These are phyloP conservation scores for Trichoderma arundinaceum DNA, from an alignment of 2,329 filamentous ascomycete species.

Conservation along the genomic window DNA sequence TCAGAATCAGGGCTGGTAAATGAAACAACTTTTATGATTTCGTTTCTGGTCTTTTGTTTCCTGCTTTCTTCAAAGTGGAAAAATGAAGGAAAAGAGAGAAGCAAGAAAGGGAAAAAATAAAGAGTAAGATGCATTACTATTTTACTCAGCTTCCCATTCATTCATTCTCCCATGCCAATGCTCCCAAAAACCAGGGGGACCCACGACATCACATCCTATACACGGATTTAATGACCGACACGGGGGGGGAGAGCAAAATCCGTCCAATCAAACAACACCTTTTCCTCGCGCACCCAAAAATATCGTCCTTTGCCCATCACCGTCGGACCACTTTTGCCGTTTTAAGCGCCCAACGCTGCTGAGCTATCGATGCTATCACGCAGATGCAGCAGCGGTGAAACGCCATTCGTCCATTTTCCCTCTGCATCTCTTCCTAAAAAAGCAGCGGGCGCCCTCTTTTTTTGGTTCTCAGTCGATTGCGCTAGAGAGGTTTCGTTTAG, in stretches of 20 bases:
- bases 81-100: neutral
- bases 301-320: constrained; percentile 1
- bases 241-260: neutral
- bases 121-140: neutral
- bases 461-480: neutral
- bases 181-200: too few relatives aligned
- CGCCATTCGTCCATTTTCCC: constrained; percentile 15
- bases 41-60: neutral
- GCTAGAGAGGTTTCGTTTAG: constrained; percentile 9
- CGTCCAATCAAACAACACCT: constrained; percentile 25
- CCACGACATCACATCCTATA: too few relatives aligned
- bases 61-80: neutral
- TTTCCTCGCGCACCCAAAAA: neutral
- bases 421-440: too few relatives aligned
- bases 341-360: constrained; percentile 24
- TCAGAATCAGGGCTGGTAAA: constrained; percentile 12
- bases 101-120: neutral
- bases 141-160: neutral
- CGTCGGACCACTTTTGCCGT: constrained; percentile 24
- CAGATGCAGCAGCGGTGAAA: constrained; percentile 24
- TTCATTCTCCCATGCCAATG: too few relatives aligned
- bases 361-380: constrained; percentile 12
- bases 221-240: neutral
- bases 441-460: neutral
- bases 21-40: neutral